Evolutionary conservation across 129 eudicot genomes (phyloP), one percentile per base, ranked within the genome.

Genomic region (Lonicera japonica): DNA sequence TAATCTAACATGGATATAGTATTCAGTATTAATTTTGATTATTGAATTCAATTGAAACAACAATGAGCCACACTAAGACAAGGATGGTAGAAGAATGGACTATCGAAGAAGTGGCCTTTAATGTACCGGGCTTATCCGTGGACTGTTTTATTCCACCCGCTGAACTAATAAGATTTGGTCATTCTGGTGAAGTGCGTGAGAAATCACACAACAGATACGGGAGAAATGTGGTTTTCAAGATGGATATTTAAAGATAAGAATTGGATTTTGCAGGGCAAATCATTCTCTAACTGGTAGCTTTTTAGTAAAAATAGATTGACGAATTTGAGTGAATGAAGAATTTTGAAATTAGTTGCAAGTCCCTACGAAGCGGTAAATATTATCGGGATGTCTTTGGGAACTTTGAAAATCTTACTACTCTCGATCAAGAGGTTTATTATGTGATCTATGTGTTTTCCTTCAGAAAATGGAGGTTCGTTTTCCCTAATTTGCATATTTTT

Each of bases 121-220:
- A 90, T 46, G 94, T 90, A 17, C 97, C 94, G 0, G 97, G 97
- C 0, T 71, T 90, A 13, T 90, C 97, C 11, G 60, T 65, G 0
- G 97, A 90, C 54, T 90, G 97, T 72, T 90, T 90, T 53, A 90
- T 90, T 14, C 97, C 97, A 5, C 97, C 97, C 0, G 95, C 95
- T 20, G 97, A 90, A 53, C 75, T 90, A 25, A 58, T 87, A n/a
- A n/a, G n/a, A 68, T 74, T 59, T 5, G 74, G 77, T 25, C 69
- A 84, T 22, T 64, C 78, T 24, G 92, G 86, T 14, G 80, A 78
- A 0, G 23, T 75, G 54, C 36, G 6, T 29, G 91, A 72, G 29
- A 59, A 76, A 73, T 70, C 88, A 41, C 73, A 66, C 1, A 80
- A 80, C 15, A 20, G 69, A 66, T 66, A 60, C 25, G 73, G 45